These are phyloP conservation scores for Phytophthora capsici DNA, from an alignment of 352 stramenopile species.

Conservation along the genomic window DNA sequence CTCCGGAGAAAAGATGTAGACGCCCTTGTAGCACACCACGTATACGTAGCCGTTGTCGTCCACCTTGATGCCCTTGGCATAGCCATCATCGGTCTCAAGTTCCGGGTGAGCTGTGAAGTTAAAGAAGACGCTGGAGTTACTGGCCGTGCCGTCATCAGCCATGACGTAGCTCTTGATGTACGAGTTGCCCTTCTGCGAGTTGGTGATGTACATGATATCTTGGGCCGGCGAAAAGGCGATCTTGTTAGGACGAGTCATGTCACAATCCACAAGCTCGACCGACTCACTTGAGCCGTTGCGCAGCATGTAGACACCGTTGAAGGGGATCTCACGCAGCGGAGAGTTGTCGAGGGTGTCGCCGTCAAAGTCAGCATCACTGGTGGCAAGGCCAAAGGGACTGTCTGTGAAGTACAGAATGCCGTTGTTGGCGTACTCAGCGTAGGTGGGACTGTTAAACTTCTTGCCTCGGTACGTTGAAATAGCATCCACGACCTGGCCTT, in stretches of 20 bases:
- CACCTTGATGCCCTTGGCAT: conserved; percentile 77
- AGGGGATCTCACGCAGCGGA: conserved; percentile 73
- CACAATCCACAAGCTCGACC: conserved; percentile 71
- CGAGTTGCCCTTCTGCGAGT: conserved; percentile 78
- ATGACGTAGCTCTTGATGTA: conserved; percentile 81
- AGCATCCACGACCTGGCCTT: conserved; percentile 78
- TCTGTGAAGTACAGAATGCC: conserved; percentile 85
- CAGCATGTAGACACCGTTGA: conserved; percentile 82
- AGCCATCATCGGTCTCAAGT: conserved; percentile 63
- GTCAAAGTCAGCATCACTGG: conserved; percentile 60
- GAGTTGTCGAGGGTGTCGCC: conserved; percentile 73
- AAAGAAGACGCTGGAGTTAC: conserved; percentile 69
- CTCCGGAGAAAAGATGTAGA: conserved; percentile 71
- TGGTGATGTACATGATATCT: conserved; percentile 83
- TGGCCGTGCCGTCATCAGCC: conserved; percentile 54
- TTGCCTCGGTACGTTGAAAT: conserved; percentile 77
- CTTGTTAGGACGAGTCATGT: conserved; percentile 85
- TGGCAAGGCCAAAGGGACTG: conserved; percentile 78
- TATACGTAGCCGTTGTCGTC: conserved; percentile 81
- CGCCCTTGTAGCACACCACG: conserved; percentile 73
- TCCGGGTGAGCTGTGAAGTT: conserved; percentile 79
- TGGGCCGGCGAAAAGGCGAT: conserved; percentile 79
- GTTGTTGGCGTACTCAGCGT: conserved; percentile 65
- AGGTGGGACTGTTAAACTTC: conserved; percentile 81
- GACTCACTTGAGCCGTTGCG: conserved; percentile 51